Evolutionary conservation across 2,329 filamentous ascomycete genomes (phyloP).

Genomic region (Penicillium sp.): DNA sequence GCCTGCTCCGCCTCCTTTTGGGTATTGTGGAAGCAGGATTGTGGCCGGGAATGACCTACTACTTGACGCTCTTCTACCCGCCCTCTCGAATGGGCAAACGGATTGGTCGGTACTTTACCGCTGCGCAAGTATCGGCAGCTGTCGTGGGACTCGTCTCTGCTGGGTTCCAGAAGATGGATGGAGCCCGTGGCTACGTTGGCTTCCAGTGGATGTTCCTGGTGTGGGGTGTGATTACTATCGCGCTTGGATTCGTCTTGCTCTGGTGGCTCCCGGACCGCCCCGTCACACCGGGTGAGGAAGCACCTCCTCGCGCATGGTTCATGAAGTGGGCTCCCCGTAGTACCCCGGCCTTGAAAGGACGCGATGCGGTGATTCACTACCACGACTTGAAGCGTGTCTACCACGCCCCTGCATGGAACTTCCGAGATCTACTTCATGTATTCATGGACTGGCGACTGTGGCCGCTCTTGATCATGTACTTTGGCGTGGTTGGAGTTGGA

Average conservation of each 20-base stretch:
- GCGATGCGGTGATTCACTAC: conserved; percentile 81
- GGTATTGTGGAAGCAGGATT: conserved; percentile 88
- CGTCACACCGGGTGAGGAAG: conserved; percentile 58
- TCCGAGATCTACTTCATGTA: conserved; percentile 69
- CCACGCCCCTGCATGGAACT: conserved; percentile 69
- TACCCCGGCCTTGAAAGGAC: conserved; percentile 70
- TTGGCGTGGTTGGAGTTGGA: conserved; percentile 88
- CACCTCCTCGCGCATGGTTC: conserved; percentile 34
- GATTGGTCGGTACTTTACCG: conserved; percentile 87
- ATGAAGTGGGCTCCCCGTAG: conserved; percentile 67
- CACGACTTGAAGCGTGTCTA: conserved; percentile 80
- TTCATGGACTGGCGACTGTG: conserved; percentile 85
- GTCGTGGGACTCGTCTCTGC: conserved; percentile 88
- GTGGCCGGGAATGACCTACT: conserved; percentile 96
- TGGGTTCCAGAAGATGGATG: conserved; percentile 90
- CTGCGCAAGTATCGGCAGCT: conserved; percentile 82
- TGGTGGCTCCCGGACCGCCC: conserved; percentile 93
- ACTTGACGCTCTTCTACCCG: conserved; percentile 88
- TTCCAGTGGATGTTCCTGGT: conserved; percentile 75
- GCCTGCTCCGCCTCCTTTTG: conserved; percentile 76
- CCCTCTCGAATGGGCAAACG: conserved; percentile 82
- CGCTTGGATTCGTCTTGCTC: conserved; percentile 71
- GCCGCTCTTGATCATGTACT: conserved; percentile 88
- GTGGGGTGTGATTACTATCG: conserved; percentile 73
- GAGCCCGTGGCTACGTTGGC: conserved; percentile 70